Evolutionary conservation across 768 basidiomycete genomes (phyloP), one percentile per base, ranked within the genome.

Genomic region (Lyophyllum decastes): DNA sequence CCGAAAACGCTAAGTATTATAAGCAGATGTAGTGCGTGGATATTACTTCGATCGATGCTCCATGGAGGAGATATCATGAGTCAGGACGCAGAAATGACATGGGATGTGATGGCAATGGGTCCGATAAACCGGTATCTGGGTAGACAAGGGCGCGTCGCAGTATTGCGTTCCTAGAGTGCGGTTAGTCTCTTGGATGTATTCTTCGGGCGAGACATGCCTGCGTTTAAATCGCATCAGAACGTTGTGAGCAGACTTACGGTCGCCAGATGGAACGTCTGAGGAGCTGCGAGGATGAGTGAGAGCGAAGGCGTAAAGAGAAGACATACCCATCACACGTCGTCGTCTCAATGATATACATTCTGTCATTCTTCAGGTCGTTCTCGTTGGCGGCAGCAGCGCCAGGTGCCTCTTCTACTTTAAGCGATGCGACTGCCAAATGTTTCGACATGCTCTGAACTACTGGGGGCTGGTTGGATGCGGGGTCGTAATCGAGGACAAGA

Each of bases 291-390:
- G 38, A 22, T 60, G n/a, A 60, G 55, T 17, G 8, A 2, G 11
- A 34, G 27, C 21, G 8, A 1, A 16, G 40, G 27, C 14, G n/a
- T 30, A 33, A 10, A 6, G 19, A 34, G 19, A 16, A 46, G 12
- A 49, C 53, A 24, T 62, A 65, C 66, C 83, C 83, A 46, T 84
- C 82, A 27, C 74, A 78, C 17, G 76, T 66, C 0, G 79, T 83
- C 5, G 88, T 87, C 66, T 92, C 85, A 17, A 94, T 73, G 57
- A 90, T 84, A 68, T 86, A 92, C 86, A 94, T 93, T 49, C 78
- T 84, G 61, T 81, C 78, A 60, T 90, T 86, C 71, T 76, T 81
- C 63, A 62, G 68, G 40, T 78, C 74, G 12, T 69, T 72, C n/a
- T 78, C 74, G 43, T 80, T 82, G 22, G 78, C 78, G 2, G 77